phyloP scores from a whole-genome alignment of 1,284 basidiomycete genomes.

The Malassezia yamatoensis region DNA sequence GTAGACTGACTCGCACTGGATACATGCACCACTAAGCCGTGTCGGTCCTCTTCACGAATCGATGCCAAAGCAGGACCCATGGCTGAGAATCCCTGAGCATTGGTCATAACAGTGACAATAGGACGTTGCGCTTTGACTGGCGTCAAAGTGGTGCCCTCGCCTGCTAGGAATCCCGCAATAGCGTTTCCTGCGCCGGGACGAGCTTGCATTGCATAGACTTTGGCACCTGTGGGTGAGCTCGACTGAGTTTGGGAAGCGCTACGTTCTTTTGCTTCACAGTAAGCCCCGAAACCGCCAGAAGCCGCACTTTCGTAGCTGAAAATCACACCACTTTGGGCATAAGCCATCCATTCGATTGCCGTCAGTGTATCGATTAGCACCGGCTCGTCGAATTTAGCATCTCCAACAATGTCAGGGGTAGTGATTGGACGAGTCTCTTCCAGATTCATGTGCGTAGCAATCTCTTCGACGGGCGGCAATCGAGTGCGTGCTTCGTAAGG shows the following conservation, averaged over 20 bases:
- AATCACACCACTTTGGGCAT: constrained; percentile 34
- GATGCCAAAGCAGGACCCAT: constrained; percentile 42
- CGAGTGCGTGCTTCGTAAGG: constrained; percentile 7
- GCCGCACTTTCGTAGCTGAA: constrained; percentile 45
- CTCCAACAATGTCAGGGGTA: background rate
- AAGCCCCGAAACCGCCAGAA: constrained; percentile 39
- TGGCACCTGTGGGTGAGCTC: constrained; percentile 27
- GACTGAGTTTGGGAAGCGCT: constrained; percentile 15
- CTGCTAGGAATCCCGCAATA: constrained; percentile 40
- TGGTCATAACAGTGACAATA: constrained; percentile 40
- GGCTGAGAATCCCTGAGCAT: constrained; percentile 37
- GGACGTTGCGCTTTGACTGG: constrained; percentile 20
- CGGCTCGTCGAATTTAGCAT: constrained; percentile 2
- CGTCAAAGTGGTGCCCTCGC: constrained; percentile 23
- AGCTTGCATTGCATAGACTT: constrained; percentile 45
- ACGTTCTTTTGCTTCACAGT: constrained; percentile 32
- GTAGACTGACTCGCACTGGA: constrained; percentile 36
- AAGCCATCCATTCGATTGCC: constrained; percentile 40
- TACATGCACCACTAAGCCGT: constrained; percentile 42
- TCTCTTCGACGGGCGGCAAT: background rate
- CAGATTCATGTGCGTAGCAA: constrained; percentile 11
- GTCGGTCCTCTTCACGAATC: constrained; percentile 17
- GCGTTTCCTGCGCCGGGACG: constrained; percentile 57
- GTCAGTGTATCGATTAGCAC: constrained; percentile 24
- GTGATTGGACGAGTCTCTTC: background rate